Base-by-base conservation (phyloP, 768 basidiomycete genomes). In the Scleroderma citrinum region DNA sequence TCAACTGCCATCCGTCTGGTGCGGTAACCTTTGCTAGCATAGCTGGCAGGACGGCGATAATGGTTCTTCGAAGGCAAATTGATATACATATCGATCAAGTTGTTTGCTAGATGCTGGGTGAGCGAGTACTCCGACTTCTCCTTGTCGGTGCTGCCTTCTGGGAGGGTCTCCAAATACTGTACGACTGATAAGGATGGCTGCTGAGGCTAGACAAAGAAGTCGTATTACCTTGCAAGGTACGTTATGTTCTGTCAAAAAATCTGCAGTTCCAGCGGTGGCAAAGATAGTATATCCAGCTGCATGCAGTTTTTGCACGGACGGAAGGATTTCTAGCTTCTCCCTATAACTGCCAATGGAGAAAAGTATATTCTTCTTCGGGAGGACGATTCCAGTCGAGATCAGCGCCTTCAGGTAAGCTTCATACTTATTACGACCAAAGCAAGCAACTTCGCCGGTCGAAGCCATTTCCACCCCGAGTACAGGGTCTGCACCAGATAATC, bases 401-500 rank as follows among this genome's bases (percentile, higher is more conserved):
- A 98, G 76, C 2, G 92, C 94, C 72, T 99, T 99, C 61, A 98
- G 75, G 66, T 98, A 99, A 5, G 96, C 96, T 65, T 99, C 96
- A 64, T 95, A 98, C 70, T 94, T 96, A 74, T 99, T 88, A 55
- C 77, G 83, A 7, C 96, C 96, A 67, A 99, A 99, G 71, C 95
- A 98, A 16, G 96, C 96, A 21, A 99, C 96, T 66, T 99, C 96
- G 50, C 96, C 96, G 1, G 95, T 99, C 16, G 96, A 98, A 14
- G 96, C 96, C 96, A 99, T 99, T 74, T 99, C 96, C 37, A 98
- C 95, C 60, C 96, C 95, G 12, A 97, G 80, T 7, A 98, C 87
- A 17, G 96, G 96, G 65, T 99, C 96, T 17, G 96, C 96, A 21
- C 96, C 96, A 17, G 92, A 94, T 31, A 99, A 72, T 37, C 96